These are phyloP conservation scores for Starmerella riodocensis DNA, from an alignment of 805 yeast species.

Conservation along the genomic window DNA sequence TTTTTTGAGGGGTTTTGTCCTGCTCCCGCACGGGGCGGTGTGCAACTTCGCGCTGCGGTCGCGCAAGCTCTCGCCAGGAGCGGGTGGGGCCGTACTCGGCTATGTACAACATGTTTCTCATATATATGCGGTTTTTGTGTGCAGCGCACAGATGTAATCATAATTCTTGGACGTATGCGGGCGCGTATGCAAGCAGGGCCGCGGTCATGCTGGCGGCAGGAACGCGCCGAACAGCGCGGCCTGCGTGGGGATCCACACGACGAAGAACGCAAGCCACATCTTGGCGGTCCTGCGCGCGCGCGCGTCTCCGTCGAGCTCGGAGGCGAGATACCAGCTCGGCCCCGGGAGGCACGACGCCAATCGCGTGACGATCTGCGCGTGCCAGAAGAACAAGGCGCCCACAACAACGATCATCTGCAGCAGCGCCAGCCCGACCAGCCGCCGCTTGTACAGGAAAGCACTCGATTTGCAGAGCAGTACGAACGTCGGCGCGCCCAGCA, in stretches of 20 bases:
- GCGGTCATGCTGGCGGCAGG: slow-evolving; percentile 86
- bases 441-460: slow-evolving; percentile 22
- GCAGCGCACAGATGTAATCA: too few relatives aligned
- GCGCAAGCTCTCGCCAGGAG: too few relatives aligned
- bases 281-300: slow-evolving; percentile 23
- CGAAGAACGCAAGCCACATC: slow-evolving; percentile 36
- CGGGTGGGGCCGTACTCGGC: too few relatives aligned
- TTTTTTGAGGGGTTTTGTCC: too few relatives aligned
- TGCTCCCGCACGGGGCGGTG: too few relatives aligned
- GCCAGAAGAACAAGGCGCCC: slow-evolving; percentile 50
- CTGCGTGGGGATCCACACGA: slow-evolving; percentile 57
- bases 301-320: slow-evolving; percentile 23
- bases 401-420: slow-evolving; percentile 33
- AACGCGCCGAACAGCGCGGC: slow-evolving; percentile 66
- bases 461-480: slow-evolving; percentile 34
- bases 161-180: too few relatives aligned
- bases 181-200: too few relatives aligned
- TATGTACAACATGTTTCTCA: too few relatives aligned
- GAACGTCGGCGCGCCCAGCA: slow-evolving; percentile 59
- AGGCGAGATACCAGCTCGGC: slow-evolving; percentile 57
- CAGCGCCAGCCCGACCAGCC: slow-evolving; percentile 15
- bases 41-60: too few relatives aligned
- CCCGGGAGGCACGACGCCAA: slow-evolving; percentile 66
- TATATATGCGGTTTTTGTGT: too few relatives aligned
- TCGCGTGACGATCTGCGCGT: slow-evolving; percentile 76